phyloP scores from a whole-genome alignment of 192 early-diverging fungal genomes.

The Dissophora ornata region DNA sequence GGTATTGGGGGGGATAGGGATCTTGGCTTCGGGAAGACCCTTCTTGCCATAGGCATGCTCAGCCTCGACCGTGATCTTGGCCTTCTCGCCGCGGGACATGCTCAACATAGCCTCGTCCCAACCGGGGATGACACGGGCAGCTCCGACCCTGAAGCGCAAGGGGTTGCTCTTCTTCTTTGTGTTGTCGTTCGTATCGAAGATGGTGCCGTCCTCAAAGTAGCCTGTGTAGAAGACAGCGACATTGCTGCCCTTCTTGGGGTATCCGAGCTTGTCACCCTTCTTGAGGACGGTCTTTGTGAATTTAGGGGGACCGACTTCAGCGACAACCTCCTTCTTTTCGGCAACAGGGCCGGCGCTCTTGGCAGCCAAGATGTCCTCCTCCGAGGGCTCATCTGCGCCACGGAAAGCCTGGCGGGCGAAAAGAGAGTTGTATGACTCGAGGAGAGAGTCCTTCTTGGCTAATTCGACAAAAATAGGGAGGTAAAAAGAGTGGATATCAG shows the following conservation, averaged over 20 bases:
- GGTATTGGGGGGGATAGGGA: slow-evolving; percentile 70
- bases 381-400: slow-evolving; percentile 51
- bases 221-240: slow-evolving; percentile 74
- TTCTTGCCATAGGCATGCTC: slow-evolving; percentile 76
- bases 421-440: slow-evolving; percentile 70
- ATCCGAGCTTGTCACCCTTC: slow-evolving; percentile 70
- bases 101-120: slow-evolving; percentile 77
- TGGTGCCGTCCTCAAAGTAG: slow-evolving; percentile 72
- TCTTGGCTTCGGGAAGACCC: slow-evolving; percentile 61
- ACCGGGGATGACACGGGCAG: slow-evolving; percentile 71
- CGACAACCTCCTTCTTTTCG: slow-evolving; percentile 40
- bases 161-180: slow-evolving; percentile 74
- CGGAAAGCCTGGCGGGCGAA: slow-evolving; percentile 71
- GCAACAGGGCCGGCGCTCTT: slow-evolving; percentile 50
- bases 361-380: slow-evolving; percentile 38
- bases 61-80: slow-evolving; percentile 67
- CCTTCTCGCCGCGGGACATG: slow-evolving; percentile 76
- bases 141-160: slow-evolving; percentile 76
- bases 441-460: slow-evolving; percentile 70
- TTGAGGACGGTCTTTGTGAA: slow-evolving; percentile 73
- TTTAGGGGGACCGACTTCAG: slow-evolving; percentile 61
- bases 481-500: neutral
- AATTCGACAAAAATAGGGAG: neutral
- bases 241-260: slow-evolving; percentile 75
- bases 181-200: slow-evolving; percentile 75